Evolutionary conservation across 352 stramenopile species (phyloP).

Genomic region (Phytopythium sindhum): DNA sequence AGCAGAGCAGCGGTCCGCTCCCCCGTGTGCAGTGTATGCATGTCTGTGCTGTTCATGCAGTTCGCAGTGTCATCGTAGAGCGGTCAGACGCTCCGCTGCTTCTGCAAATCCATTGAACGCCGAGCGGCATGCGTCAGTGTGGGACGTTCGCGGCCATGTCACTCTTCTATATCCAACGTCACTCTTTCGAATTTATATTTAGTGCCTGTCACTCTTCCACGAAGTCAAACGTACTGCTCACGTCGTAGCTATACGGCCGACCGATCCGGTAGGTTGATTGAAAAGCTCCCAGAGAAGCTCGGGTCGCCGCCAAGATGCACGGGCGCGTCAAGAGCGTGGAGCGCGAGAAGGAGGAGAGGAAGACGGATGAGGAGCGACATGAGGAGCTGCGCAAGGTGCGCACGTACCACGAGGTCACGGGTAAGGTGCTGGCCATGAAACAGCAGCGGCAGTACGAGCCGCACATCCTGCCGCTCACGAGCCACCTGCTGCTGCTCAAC

Average conservation of each 20-base stretch:
- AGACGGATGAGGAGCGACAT: conserved; percentile 56
- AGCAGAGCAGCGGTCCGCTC: too few relatives aligned
- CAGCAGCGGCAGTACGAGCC: conserved; percentile 43
- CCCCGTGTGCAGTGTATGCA: too few relatives aligned
- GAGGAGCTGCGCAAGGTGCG: conserved; percentile 62
- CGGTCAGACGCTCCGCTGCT: too few relatives aligned
- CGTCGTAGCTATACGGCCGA: background rate
- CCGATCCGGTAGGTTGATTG: background rate
- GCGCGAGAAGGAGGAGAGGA: conserved; percentile 65
- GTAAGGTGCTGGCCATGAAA: conserved; percentile 68
- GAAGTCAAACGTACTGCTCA: background rate
- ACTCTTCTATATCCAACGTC: too few relatives aligned
- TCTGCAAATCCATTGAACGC: background rate
- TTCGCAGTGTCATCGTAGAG: too few relatives aligned
- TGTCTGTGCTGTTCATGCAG: background rate
- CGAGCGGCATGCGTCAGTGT: background rate
- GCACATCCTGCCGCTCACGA: conserved; percentile 77
- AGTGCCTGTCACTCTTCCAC: background rate
- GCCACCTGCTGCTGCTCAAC: conserved; percentile 94
- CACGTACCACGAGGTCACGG: conserved; percentile 76
- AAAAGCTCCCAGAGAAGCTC: background rate
- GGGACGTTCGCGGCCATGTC: background rate
- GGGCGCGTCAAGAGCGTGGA: conserved; percentile 74
- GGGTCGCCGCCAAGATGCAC: conserved; percentile 34
- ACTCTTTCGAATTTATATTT: too few relatives aligned